A percentile compares a stretch with the other conserved stretches of the same genome.
Conservation (phyloP, 441 rosid genomes). For the Jatropha podagrica region DNA sequence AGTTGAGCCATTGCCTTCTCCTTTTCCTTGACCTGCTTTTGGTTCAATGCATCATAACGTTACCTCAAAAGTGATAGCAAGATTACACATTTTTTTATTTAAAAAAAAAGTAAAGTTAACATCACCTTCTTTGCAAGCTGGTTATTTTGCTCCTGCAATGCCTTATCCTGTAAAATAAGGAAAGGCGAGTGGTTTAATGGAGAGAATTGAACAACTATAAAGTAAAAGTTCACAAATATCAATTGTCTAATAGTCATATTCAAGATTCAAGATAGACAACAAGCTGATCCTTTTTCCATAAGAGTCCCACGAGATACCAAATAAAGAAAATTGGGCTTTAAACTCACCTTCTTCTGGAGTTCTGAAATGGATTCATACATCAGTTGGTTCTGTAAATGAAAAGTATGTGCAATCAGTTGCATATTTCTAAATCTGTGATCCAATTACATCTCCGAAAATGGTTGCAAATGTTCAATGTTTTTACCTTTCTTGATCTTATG, state of each 20-base stretch:
- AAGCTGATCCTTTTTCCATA: not conserved
- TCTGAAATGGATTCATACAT: slow-evolving; percentile 78
- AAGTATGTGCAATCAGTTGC: not conserved
- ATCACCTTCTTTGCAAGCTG: slow-evolving; percentile 66
- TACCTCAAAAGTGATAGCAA: too few species aligned
- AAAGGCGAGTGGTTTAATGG: not conserved
- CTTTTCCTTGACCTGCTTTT: slow-evolving; percentile 63
- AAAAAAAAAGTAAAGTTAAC: not conserved
- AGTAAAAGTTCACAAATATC: not conserved
- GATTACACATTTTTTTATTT: too few species aligned
- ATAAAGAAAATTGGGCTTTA: not conserved
- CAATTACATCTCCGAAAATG: not conserved
- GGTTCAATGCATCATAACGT: not conserved
- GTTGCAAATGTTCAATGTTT: not conserved
- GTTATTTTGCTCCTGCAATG: slow-evolving; percentile 71
- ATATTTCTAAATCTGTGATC: not conserved
- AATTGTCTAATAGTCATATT: not conserved
- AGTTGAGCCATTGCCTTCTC: slow-evolving; percentile 47
- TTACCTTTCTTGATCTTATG: slow-evolving; percentile 82
- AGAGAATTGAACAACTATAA: not conserved
- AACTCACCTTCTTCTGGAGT: slow-evolving; percentile 81
- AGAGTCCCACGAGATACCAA: not conserved
- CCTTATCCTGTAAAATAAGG: slow-evolving; percentile 48
- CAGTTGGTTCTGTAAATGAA: slow-evolving; percentile 66
- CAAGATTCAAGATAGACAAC: too few species aligned